These are phyloP conservation scores for Pythium folliculosum DNA, from an alignment of 352 stramenopile species.

Conservation along the genomic window DNA sequence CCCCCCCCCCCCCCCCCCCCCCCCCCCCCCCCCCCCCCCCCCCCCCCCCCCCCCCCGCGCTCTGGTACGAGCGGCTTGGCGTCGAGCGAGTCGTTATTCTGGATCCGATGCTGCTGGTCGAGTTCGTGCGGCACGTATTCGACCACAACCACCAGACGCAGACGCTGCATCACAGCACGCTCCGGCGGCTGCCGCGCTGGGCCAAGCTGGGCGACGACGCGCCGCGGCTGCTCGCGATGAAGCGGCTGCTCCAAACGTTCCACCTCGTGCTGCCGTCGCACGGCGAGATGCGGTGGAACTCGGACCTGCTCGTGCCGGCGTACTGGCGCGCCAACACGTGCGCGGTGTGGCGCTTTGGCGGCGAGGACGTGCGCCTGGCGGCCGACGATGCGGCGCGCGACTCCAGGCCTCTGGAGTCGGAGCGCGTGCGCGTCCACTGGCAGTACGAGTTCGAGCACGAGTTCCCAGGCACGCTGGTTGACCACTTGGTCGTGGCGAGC, in stretches of 20 bases:
- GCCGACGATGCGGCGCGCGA: background rate
- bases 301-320: background rate
- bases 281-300: background rate
- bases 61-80: too few species aligned
- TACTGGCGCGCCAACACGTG: background rate
- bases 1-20: too few species aligned
- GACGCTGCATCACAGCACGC: background rate
- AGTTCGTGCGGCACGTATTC: conserved; percentile 1
- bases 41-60: too few species aligned
- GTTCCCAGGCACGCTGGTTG: conserved; percentile 4
- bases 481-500: conserved; percentile 17
- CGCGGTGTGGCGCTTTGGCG: background rate
- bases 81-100: too few species aligned
- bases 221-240: background rate
- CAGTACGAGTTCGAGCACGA: conserved; percentile 15
- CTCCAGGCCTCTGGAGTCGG: background rate
- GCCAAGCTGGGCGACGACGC: background rate
- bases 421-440: conserved; percentile 15
- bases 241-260: background rate
- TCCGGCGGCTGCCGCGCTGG: background rate
- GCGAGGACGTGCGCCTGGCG: background rate
- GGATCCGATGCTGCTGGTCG: conserved; percentile 5
- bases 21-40: too few species aligned
- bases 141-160: background rate
- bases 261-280: background rate